Conservation (phyloP, 208 protist species). For the Leishmania aethiopica region DNA sequence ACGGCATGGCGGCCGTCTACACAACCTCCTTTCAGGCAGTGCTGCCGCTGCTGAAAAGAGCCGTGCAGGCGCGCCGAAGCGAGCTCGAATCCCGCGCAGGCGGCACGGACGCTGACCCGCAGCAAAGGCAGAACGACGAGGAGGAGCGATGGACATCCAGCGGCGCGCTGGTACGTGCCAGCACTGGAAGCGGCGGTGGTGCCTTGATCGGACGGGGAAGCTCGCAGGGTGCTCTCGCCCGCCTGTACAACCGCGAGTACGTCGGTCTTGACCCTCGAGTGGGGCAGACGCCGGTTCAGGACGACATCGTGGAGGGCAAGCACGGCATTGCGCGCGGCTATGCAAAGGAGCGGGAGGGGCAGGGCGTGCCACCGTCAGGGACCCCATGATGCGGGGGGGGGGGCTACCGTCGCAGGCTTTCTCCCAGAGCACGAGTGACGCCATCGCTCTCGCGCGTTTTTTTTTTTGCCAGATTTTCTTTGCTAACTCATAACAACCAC, state of each 20-base stretch:
- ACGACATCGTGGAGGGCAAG: conserved; percentile 59
- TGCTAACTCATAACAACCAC: neutral
- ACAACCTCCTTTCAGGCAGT: conserved; percentile 65
- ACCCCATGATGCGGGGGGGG: neutral
- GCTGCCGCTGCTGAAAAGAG: conserved; percentile 29
- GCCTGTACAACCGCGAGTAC: conserved; percentile 75
- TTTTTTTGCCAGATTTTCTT: neutral
- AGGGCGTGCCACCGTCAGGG: conserved; percentile 9
- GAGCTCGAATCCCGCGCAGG: neutral
- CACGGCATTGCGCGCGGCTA: conserved; percentile 88
- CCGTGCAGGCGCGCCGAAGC: conserved; percentile 6
- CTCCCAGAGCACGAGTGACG: neutral
- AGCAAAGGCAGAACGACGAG: neutral
- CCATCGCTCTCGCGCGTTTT: neutral
- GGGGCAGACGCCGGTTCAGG: conserved; percentile 81
- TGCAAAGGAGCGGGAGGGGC: conserved; percentile 44
- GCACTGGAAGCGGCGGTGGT: conserved; percentile 10
- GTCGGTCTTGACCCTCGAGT: conserved; percentile 75
- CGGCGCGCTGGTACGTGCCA: conserved; percentile 26
- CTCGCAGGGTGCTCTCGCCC: conserved; percentile 50
- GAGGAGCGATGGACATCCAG: conserved; percentile 19
- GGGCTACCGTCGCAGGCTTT: neutral
- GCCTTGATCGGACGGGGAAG: conserved; percentile 23
- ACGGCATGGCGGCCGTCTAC: conserved; percentile 62
- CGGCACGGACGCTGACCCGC: conserved; percentile 1